Percentiles rank a stretch among this genome's conserved stretches.
Evolutionary conservation across 1,284 basidiomycete genomes (phyloP).

Genomic region (Psilocybe mexicana): DNA sequence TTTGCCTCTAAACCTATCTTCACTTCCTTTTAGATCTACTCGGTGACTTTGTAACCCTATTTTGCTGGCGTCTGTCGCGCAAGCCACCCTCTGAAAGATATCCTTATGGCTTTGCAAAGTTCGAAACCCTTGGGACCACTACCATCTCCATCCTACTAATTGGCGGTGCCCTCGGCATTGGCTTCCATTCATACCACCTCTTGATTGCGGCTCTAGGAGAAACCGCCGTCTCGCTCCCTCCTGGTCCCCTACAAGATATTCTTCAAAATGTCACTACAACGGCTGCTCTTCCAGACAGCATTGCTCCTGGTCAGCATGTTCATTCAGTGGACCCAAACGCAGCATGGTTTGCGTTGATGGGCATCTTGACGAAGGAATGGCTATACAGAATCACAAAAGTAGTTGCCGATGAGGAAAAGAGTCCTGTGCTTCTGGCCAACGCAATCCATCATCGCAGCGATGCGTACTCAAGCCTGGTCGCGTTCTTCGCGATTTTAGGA

Average conservation of each 20-base stretch:
- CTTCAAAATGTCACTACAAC: slow-evolving; percentile 56
- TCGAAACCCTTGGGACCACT: slow-evolving; percentile 90
- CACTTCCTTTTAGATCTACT: slow-evolving; percentile 57
- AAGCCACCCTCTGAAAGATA: slow-evolving; percentile 76
- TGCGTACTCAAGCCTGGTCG: slow-evolving; percentile 87
- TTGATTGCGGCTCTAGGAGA: slow-evolving; percentile 68
- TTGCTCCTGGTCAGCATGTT: slow-evolving; percentile 55
- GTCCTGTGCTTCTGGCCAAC: slow-evolving; percentile 89
- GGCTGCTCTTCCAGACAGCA: slow-evolving; percentile 51
- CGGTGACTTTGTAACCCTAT: slow-evolving; percentile 91
- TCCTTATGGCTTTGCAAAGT: slow-evolving; percentile 91
- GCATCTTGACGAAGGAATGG: slow-evolving; percentile 90
- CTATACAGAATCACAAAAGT: slow-evolving; percentile 85
- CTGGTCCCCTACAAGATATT: slow-evolving; percentile 62
- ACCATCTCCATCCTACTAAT: slow-evolving; percentile 82
- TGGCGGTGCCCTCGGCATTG: slow-evolving; percentile 90
- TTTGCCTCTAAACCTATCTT: slow-evolving; percentile 6
- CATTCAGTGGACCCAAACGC: slow-evolving; percentile 88
- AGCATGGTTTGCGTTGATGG: slow-evolving; percentile 90
- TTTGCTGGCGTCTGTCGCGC: slow-evolving; percentile 88
- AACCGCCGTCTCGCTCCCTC: slow-evolving; percentile 54
- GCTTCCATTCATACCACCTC: slow-evolving; percentile 88
- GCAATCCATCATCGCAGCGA: slow-evolving; percentile 95
- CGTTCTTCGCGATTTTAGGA: slow-evolving; percentile 87
- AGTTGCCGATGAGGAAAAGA: slow-evolving; percentile 89